Base-by-base conservation (phyloP, 164 flowering plant species). In the Echeveria elegans region DNA sequence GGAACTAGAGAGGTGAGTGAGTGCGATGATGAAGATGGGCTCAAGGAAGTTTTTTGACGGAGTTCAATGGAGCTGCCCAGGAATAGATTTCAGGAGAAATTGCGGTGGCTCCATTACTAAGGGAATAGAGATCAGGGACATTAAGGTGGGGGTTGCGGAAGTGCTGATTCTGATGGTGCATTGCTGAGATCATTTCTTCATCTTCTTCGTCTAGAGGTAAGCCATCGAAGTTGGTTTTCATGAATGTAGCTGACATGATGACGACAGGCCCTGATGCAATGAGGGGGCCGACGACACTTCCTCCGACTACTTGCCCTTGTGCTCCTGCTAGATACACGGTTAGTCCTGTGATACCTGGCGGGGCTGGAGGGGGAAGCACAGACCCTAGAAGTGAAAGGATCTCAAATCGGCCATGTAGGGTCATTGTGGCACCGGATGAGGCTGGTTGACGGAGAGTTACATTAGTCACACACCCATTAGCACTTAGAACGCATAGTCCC, bases 211-310 rank as follows among this genome's bases (percentile, higher is more conserved):
- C 32, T 5, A 56, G 18, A 56, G 61, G 61, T 23, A 56, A 19
- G 7, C 32, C 32, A 56, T 56, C 61, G 16, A 56, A 56, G 32
- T 32, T 56, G 61, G 61, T 32, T 26, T 28, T 56, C 32, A 28
- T 56, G 32, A 56, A 56, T 26, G 61, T 56, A 14, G 61, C 61
- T 56, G 61, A 56, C 61, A 56, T 56, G 61, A 56, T 56, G 18
- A 56, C 61, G 0, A 56, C 61, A 28, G 61, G 61, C 28, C 32
- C 61, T 28, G 61, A 56, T 14, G 61, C 61, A 2, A 56, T 56
- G 5, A 56, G 61, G 9, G 61, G 32, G 6, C 61, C 61, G n/a
- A 56, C 61, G 12, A 56, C 61, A 28, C 61, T 12, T 29, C 61
- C 61, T 56, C 61, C 61, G 6, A 56, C 61, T 9, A 56, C 61